Evolutionary conservation across 2,329 filamentous ascomycete species (phyloP), one percentile per base, ranked within the genome.

Genomic region (Clathrospora elynae): DNA sequence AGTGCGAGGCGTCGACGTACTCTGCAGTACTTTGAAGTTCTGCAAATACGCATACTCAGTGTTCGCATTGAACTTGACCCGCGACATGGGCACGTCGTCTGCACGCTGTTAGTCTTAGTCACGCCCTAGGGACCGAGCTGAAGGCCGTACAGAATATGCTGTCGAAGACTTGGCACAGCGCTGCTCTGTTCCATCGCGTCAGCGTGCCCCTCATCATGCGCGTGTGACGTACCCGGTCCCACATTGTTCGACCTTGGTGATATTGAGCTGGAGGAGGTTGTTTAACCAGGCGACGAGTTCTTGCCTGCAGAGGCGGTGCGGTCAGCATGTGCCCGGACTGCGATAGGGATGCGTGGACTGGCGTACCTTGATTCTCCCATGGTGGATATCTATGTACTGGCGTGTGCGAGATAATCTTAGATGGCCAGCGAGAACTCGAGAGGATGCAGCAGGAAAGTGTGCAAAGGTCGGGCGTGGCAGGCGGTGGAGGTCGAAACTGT

Each of bases 21-120:
- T 95, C 75, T 96, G 92, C 57, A 99, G 79, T 61, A 97, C 80
- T 74, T 99, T 99, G 81, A 96, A 99, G 73, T 99, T 99, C 75
- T 96, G 89, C 49, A 97, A 84, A 73, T 99, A 99, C 57, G 90
- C 88, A 73, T 96, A 97, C 79, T 99, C 93, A 59, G 86, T 87
- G 75, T 91, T 96, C 66, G 92, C 92, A 70, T 96, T 96, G 81
- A 99, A 99, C 77, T 96, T 96, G 76, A 99, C 92, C 61, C 89
- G 85, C 55, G 84, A 79, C 93, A 99, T 97, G 57, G 92, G 90
- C 22, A 97, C 80, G 72, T 99, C 93, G 76, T 84, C 81, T 84
- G 52, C 35, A 29, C 41, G 22, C 37, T 46, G 46, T 49, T 41
- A 40, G 17, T 13, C 26, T 30, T 34, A 37, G 42, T 23, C 36